Conservation (phyloP, 192 early-diverging fungal species). For the Powellomyces hirtus region DNA sequence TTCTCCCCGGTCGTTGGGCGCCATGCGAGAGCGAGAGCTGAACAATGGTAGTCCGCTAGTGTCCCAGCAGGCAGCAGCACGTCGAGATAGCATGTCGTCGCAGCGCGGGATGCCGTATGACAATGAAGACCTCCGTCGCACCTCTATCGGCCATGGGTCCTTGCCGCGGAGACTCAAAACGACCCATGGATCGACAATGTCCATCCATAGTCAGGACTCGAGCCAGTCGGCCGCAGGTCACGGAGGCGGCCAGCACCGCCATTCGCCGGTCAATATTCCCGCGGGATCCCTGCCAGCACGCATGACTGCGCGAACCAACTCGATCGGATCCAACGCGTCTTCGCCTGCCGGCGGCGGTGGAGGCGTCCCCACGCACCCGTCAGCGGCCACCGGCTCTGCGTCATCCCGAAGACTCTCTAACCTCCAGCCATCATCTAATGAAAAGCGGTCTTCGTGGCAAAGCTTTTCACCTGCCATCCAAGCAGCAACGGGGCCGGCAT, state of each 20-base stretch:
- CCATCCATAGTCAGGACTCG: not conserved
- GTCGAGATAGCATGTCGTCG: slow-evolving; percentile 11
- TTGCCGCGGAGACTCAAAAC: not conserved
- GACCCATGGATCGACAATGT: no score
- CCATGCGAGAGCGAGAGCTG: not conserved
- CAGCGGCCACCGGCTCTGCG: not conserved
- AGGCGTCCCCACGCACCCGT: not conserved
- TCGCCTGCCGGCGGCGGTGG: slow-evolving; percentile 7
- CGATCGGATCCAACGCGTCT: slow-evolving; percentile 15
- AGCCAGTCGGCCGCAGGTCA: slow-evolving; percentile 2
- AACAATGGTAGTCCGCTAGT: not conserved
- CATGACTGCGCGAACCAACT: slow-evolving; percentile 5
- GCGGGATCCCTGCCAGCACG: slow-evolving; percentile 27
- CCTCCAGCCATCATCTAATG: not conserved
- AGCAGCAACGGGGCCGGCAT: slow-evolving; percentile 4
- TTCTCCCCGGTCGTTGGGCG: slow-evolving; percentile 24
- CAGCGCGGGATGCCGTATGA: not conserved
- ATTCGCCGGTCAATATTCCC: slow-evolving; percentile 42
- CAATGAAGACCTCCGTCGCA: slow-evolving; percentile 1
- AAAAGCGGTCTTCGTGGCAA: slow-evolving; percentile 12
- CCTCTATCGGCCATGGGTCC: not conserved
- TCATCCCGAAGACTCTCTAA: not conserved
- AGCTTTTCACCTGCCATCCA: slow-evolving; percentile 11
- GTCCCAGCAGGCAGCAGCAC: not conserved
- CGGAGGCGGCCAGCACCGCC: not conserved